A percentile compares a stretch with the other conserved stretches of the same genome.
These are phyloP conservation scores for Clohesyomyces aquaticus DNA, from an alignment of 495 filamentous ascomycete genomes.

Conservation along the genomic window DNA sequence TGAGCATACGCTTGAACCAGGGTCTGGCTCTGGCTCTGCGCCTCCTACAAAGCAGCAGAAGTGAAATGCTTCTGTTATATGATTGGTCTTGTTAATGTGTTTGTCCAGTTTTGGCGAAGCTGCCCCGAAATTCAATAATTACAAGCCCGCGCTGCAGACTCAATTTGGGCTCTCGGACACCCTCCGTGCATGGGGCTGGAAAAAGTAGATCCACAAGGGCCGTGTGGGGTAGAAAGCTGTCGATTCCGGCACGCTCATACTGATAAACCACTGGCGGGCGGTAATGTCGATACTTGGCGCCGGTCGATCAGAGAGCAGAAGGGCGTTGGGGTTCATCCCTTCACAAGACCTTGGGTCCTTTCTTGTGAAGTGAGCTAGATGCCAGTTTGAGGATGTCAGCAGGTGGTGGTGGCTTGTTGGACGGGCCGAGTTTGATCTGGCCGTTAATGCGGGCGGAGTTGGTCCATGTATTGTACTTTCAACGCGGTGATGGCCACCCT, in stretches of 20 bases:
- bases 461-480: constrained; percentile 16
- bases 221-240: too few relatives aligned
- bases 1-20: constrained; percentile 66
- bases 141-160: too few relatives aligned
- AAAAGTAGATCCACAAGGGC: too few relatives aligned
- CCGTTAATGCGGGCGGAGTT: background rate
- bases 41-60: constrained; percentile 31
- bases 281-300: background rate
- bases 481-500: background rate
- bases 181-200: too few relatives aligned
- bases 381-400: background rate
- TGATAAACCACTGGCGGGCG: background rate
- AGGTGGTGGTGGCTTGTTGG: background rate
- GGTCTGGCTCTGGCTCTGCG: constrained; percentile 37
- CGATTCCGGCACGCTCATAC: too few relatives aligned
- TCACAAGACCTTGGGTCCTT: background rate
- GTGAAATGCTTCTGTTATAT: constrained; percentile 13
- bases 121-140: too few relatives aligned
- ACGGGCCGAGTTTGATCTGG: background rate
- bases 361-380: background rate
- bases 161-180: too few relatives aligned
- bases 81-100: too few relatives aligned
- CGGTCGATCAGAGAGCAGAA: background rate
- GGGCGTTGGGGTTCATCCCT: background rate
- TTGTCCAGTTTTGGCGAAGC: too few relatives aligned